Evolutionary conservation across 2,329 filamentous ascomycete species (phyloP).

Genomic region (Tolypocladium tundrense): DNA sequence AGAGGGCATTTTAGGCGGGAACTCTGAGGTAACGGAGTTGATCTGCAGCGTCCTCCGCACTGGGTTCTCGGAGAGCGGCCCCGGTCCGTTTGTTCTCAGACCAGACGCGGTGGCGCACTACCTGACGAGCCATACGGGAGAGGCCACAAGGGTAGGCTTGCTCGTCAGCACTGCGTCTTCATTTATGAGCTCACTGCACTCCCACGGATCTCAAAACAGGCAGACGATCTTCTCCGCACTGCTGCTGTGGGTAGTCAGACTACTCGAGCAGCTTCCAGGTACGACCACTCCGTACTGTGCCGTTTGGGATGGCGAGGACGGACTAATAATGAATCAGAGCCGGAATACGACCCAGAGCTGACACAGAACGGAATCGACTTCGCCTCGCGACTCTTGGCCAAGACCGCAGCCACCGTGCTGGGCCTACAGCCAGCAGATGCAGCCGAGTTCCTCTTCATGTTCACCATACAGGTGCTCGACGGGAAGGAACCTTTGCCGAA

Average conservation of each 20-base stretch:
- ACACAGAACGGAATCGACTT: conserved; percentile 67
- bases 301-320: conserved; percentile 4
- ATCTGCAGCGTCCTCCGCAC: conserved; percentile 62
- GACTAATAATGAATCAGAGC: conserved; percentile 31
- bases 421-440: conserved; percentile 42
- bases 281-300: conserved; percentile 4
- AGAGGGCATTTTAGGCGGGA: conserved; percentile 42
- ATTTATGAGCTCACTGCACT: conserved; percentile 52
- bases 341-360: conserved; percentile 63
- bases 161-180: conserved; percentile 63
- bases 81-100: conserved; percentile 69
- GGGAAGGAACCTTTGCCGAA: conserved; percentile 69
- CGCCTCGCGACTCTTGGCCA: conserved; percentile 51
- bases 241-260: conserved; percentile 50
- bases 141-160: conserved; percentile 57
- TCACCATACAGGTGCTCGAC: conserved; percentile 59
- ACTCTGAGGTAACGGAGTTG: conserved; percentile 59
- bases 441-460: conserved; percentile 59
- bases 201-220: conserved; percentile 31
- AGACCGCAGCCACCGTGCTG: conserved; percentile 52
- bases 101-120: conserved; percentile 56
- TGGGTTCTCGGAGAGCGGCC: conserved; percentile 64
- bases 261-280: conserved; percentile 55
- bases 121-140: conserved; percentile 45
- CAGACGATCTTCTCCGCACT: conserved; percentile 39